Conservation (phyloP, 1,284 basidiomycete species). For the Pterulicium gracile region DNA sequence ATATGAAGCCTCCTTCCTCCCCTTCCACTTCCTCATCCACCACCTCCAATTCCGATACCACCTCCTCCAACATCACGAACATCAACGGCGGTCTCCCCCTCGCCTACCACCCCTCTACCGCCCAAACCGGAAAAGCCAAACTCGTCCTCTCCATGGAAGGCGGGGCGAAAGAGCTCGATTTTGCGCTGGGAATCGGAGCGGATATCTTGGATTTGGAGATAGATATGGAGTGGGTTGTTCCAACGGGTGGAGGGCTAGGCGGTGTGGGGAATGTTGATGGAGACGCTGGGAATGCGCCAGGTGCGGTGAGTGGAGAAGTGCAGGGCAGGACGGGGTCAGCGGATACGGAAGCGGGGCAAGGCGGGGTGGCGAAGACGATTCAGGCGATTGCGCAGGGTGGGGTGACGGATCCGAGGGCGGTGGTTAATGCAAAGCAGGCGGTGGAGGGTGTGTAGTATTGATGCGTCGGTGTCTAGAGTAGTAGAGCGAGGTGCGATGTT, state of each 20-base stretch:
- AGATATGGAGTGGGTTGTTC: conserved; percentile 36
- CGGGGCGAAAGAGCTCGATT: conserved; percentile 52
- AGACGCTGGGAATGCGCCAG: conserved; percentile 3
- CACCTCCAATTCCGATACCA: conserved; percentile 7
- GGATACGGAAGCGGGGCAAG: conserved; percentile 13
- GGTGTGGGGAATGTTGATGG: too few relatives aligned
- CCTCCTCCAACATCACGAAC: conserved; percentile 8
- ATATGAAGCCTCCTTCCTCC: conserved; percentile 40
- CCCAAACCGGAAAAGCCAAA: conserved; percentile 13
- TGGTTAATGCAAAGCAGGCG: conserved; percentile 20
- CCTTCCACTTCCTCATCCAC: conserved; percentile 9
- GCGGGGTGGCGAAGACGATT: conserved; percentile 16
- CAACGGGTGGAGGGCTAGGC: too few relatives aligned
- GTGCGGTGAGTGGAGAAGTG: conserved; percentile 10
- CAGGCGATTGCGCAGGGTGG: conserved; percentile 17
- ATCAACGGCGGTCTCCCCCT: not conserved
- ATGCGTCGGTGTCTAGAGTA: too few relatives aligned
- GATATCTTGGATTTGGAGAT: conserved; percentile 56
- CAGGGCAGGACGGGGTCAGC: conserved; percentile 17
- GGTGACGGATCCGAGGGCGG: conserved; percentile 15
- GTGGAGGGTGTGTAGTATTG: too few relatives aligned
- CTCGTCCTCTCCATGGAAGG: conserved; percentile 30
- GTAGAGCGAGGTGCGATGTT: too few relatives aligned
- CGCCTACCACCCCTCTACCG: too few relatives aligned
- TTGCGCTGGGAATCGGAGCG: conserved; percentile 61